Conservation (phyloP, 2,329 filamentous ascomycete genomes). For the Nothopassalora personata region DNA sequence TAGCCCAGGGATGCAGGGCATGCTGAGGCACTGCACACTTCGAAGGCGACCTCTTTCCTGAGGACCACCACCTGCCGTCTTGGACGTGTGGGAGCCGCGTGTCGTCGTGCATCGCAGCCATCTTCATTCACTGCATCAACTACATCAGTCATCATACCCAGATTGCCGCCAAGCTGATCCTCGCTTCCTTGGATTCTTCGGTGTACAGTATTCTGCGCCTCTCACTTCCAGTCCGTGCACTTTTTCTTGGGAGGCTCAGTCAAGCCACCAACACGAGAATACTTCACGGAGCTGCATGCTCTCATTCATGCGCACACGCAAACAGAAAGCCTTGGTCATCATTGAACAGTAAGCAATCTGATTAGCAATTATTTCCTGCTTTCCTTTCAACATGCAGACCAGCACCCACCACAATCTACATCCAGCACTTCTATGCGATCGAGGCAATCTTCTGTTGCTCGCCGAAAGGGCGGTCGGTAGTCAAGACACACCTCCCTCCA, state of each 20-base stretch:
- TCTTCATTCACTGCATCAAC: neutral
- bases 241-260: neutral
- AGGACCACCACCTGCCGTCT: conserved; percentile 6
- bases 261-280: neutral
- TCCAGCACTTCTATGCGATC: neutral
- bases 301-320: neutral
- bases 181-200: neutral
- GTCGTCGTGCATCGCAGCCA: neutral
- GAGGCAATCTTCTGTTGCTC: neutral
- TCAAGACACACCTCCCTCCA: neutral
- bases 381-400: neutral
- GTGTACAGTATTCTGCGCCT: too few species aligned
- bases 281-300: too few species aligned
- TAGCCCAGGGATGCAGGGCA: neutral
- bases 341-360: neutral
- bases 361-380: neutral
- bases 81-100: neutral
- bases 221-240: neutral
- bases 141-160: neutral
- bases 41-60: conserved; percentile 5
- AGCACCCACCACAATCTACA: neutral
- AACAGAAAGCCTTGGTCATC: neutral
- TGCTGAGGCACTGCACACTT: neutral
- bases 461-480: neutral
- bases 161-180: neutral